Conservation (phyloP, 305 asterid genomes). For the Petunia hybrid region DNA sequence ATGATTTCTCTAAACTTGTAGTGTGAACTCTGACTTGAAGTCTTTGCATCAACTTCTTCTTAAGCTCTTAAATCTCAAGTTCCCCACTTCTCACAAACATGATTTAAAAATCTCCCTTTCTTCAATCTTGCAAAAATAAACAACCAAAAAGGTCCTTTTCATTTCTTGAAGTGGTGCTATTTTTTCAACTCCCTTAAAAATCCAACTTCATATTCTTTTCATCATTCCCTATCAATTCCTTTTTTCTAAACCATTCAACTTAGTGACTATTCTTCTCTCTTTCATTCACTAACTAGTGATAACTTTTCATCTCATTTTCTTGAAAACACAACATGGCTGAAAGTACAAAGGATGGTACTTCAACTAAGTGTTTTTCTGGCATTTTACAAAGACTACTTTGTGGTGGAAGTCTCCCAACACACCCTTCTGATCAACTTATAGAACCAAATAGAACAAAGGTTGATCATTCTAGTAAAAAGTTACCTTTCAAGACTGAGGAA, state of each 20-base stretch:
- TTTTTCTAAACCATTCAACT: neutral
- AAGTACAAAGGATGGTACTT: constrained; percentile 34
- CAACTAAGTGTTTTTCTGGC: constrained; percentile 52
- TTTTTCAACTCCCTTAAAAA: neutral
- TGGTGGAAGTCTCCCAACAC: constrained; percentile 60
- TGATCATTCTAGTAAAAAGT: neutral
- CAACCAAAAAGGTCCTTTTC: neutral
- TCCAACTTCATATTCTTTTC: neutral
- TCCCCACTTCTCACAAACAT: neutral
- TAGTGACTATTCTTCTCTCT: neutral
- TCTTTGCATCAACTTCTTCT: neutral
- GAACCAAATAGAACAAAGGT: constrained; percentile 26
- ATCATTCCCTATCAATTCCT: neutral
- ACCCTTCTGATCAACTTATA: constrained; percentile 54
- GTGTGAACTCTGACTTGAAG: constrained; percentile 22
- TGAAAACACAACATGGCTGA: constrained; percentile 22
- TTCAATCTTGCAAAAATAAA: constrained; percentile 14
- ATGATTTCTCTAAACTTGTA: neutral
- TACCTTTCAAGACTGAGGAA: constrained; percentile 3
- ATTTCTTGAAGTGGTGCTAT: neutral
- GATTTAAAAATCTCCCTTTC: neutral
- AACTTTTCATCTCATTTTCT: neutral
- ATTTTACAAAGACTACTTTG: constrained; percentile 51
- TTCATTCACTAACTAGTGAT: neutral
- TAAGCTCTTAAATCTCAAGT: neutral